Percentiles rank a stretch among this genome's conserved stretches.
These are phyloP conservation scores for Wallacemonas sp. DNA, from an alignment of 208 protist genomes.

Conservation along the genomic window DNA sequence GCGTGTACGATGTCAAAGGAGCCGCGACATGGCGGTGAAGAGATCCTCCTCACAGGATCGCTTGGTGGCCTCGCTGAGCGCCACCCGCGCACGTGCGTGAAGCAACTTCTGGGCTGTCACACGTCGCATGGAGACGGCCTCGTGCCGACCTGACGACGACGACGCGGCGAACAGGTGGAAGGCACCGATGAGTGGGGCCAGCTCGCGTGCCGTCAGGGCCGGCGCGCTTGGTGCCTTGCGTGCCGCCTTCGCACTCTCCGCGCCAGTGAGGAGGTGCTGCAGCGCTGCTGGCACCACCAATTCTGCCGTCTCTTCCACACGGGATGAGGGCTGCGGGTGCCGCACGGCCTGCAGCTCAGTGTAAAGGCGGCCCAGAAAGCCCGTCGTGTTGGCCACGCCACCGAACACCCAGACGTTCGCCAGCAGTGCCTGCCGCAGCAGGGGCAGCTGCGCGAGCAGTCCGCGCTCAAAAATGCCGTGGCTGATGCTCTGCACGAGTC, in stretches of 20 bases:
- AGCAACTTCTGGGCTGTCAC: slow-evolving; percentile 30
- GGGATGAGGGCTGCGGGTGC: background rate
- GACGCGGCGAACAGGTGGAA: slow-evolving; percentile 25
- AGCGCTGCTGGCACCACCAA: slow-evolving; percentile 3
- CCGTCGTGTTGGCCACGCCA: slow-evolving; percentile 37
- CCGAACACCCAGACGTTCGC: slow-evolving; percentile 56
- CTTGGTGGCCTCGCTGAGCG: background rate
- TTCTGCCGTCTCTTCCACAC: background rate
- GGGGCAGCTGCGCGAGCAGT: slow-evolving; percentile 33
- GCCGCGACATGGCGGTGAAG: background rate
- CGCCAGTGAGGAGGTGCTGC: slow-evolving; percentile 5
- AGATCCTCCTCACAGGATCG: background rate
- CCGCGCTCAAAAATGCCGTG: slow-evolving; percentile 45
- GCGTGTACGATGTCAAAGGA: background rate
- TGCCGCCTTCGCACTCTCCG: too few species aligned
- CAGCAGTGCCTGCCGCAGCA: slow-evolving; percentile 40
- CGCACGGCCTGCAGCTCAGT: slow-evolving; percentile 32
- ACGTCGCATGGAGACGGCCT: slow-evolving; percentile 22
- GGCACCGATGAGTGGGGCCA: slow-evolving; percentile 31
- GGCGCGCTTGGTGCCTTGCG: background rate
- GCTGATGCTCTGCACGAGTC: slow-evolving; percentile 47
- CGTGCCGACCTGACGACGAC: slow-evolving; percentile 17
- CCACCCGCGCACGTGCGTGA: slow-evolving; percentile 12
- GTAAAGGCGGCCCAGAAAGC: slow-evolving; percentile 44
- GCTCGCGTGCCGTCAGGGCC: background rate